These are phyloP conservation scores for Nakaseomyces uthaithaninus DNA, from an alignment of 1,139 yeast species.

Conservation along the genomic window DNA sequence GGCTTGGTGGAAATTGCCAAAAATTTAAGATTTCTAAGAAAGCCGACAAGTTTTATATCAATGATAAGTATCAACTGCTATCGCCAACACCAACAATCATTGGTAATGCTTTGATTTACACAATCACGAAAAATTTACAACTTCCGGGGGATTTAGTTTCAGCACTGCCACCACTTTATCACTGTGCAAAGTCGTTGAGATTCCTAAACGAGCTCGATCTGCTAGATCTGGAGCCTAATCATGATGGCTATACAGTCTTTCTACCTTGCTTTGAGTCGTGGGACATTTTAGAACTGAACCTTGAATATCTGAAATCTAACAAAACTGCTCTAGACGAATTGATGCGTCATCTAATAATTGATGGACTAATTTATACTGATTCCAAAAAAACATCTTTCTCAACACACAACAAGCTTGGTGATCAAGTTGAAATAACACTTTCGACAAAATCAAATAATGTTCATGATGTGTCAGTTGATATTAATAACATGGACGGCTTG, in stretches of 20 bases:
- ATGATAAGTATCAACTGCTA: conserved; percentile 42
- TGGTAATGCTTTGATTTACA: conserved; percentile 55
- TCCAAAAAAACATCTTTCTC: conserved; percentile 31
- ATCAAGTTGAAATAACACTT: conserved; percentile 22
- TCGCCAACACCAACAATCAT: conserved; percentile 39
- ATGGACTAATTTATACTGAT: conserved; percentile 64
- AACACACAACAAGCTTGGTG: conserved; percentile 35
- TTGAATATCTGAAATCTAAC: conserved; percentile 50
- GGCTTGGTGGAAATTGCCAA: conserved; percentile 42
- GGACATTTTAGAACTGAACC: conserved; percentile 55
- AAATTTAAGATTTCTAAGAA: conserved; percentile 35
- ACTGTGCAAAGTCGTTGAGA: conserved; percentile 44
- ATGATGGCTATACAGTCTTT: conserved; percentile 63
- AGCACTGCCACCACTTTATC: conserved; percentile 48
- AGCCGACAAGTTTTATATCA: conserved; percentile 38
- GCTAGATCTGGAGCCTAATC: conserved; percentile 39
- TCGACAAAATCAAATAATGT: conserved; percentile 3
- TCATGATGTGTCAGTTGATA: not conserved
- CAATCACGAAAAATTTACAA: conserved; percentile 51
- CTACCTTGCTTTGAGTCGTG: conserved; percentile 76
- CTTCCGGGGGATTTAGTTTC: conserved; percentile 46
- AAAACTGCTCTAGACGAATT: conserved; percentile 43
- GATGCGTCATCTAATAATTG: conserved; percentile 51
- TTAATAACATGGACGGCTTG: conserved; percentile 24
- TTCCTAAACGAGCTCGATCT: conserved; percentile 45